Base-by-base conservation (phyloP, 2,329 filamentous ascomycete species). In the Thielaviopsis euricoi region DNA sequence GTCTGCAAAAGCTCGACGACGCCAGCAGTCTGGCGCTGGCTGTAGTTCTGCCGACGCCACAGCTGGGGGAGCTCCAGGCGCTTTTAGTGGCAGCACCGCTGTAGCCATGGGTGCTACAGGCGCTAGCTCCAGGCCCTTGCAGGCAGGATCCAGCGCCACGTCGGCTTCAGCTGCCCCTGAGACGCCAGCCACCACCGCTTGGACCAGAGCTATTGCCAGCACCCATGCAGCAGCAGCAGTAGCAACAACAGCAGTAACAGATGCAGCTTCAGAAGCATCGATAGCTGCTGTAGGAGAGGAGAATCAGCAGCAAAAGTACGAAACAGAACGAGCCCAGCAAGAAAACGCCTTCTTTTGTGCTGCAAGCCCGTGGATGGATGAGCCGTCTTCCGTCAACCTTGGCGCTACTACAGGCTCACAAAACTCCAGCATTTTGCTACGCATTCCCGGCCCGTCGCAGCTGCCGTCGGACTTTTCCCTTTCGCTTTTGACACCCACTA, bases 121-220 rank as follows among this genome's bases (percentile, higher is more conserved):
- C 37, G 37, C 37, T 43, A n/a, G 15, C 17, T n/a, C 37, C 17
- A 43, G 37, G 37, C 37, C 21, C 40, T 58, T 54, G 25, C 56
- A 40, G 19, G 43, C 56, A 58, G 25, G 33, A 43, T 43, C 25
- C 21, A 48, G 50, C 53, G 53, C 58, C 50, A 53, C 54, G 55
- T 52, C 46, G 52, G 46, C 40, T 23, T 48, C 43, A 26, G 23
- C 50, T 23, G 23, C 58, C 52, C 58, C 58, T 55, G 58, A 58
- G 58, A 58, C 58, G 55, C 58, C 58, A 55, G 55, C 58, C 55
- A 55, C 58, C 52, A 55, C 53, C 52, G 58, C 58, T 59, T 50
- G 54, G 58, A 53, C 58, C 58, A 59, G 54, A 26, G 17, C 37
- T n/a, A 59, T 33, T 29, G 37, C 40, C 37, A 37, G 49, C 52